A percentile compares a stretch with the other conserved stretches of the same genome.
Evolutionary conservation across 2,329 filamentous ascomycete genomes (phyloP).

Genomic region (Paecilomyces sp.): DNA sequence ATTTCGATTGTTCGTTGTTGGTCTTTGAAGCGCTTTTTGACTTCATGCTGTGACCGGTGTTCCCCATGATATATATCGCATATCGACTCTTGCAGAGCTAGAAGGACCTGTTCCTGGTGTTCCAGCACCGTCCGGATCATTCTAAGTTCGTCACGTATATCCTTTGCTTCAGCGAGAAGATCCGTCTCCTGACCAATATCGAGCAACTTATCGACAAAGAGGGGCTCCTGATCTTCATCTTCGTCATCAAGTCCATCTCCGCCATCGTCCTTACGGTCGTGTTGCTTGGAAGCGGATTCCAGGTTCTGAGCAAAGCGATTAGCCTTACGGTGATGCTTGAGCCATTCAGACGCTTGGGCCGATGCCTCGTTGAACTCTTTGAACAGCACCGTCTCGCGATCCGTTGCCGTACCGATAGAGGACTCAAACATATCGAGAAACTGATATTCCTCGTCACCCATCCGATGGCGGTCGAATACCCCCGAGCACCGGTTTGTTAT

Average conservation of each 20-base stretch:
- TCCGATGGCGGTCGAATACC: slow-evolving; percentile 53
- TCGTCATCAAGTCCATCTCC: slow-evolving; percentile 8
- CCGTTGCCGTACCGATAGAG: slow-evolving; percentile 50
- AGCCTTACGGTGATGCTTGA: slow-evolving; percentile 42
- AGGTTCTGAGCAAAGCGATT: slow-evolving; percentile 23
- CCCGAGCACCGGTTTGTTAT: slow-evolving; percentile 56
- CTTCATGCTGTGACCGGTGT: slow-evolving; percentile 35
- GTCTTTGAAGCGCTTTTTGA: slow-evolving; percentile 50
- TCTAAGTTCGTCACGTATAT: slow-evolving; percentile 60
- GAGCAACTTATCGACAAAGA: slow-evolving; percentile 35
- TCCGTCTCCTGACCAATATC: slow-evolving; percentile 56
- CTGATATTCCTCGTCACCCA: slow-evolving; percentile 54
- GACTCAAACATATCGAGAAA: slow-evolving; percentile 63
- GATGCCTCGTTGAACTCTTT: slow-evolving; percentile 54
- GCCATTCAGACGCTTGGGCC: slow-evolving; percentile 48
- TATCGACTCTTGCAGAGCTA: slow-evolving; percentile 27
- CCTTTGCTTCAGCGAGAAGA: slow-evolving; percentile 57
- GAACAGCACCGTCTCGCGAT: slow-evolving; percentile 53
- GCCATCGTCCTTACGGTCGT: slow-evolving; percentile 11
- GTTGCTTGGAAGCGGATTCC: slow-evolving; percentile 1
- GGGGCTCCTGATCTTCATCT: slow-evolving; percentile 34
- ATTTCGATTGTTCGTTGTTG: slow-evolving; percentile 52
- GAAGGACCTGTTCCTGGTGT: slow-evolving; percentile 29
- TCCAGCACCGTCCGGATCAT: slow-evolving; percentile 46
- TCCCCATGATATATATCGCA: slow-evolving; percentile 27